Base-by-base conservation (phyloP, 78 protist species). In the Monosiga brevicollis region DNA sequence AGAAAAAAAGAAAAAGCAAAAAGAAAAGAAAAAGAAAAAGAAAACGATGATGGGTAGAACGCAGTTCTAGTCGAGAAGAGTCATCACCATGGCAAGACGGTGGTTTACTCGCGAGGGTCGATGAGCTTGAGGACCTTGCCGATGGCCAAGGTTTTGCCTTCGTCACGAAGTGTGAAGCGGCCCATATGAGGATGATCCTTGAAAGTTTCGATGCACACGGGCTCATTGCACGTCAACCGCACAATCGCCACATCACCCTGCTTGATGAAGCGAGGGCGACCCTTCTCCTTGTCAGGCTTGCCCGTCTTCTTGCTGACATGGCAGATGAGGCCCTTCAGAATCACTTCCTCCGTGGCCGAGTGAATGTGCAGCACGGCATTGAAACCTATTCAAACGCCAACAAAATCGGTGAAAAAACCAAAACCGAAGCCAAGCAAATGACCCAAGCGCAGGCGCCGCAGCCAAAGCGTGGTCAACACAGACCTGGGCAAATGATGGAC, bases 131-230 rank as follows among this genome's bases (percentile, higher is more conserved):
- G 38, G 32, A 83, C n/a, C 79, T 83, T 83, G 77, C 86, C 86
- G 2, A 83, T 83, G 75, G 82, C 86, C 20, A 83, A 25, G n/a
- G 86, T 54, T 42, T 76, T 74, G 55, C 95, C 95, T 41, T 92
- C 94, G 42, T 95, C 96, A 37, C 99, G 91, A 0, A 97, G 81
- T 42, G 93, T 94, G 94, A 97, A 97, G 62, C 99, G 85, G 29
- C 98, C 96, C 20, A 95, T 70, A 84, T 92, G 94, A 55, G 89
- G 91, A 77, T 86, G 86, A n/a, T 79, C 75, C 75, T 91, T 62
- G 88, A 83, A 95, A 23, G 71, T 72, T 84, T 93, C 97, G 0
- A 95, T 37, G 83, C 94, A 89, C 75, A 97, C 78, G n/a, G 92
- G 32, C 38, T 73, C 41, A 25, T 36, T 15, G 3, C 86, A 42